Conservation (phyloP, 208 protist genomes). For the Leishmania braziliensis region DNA sequence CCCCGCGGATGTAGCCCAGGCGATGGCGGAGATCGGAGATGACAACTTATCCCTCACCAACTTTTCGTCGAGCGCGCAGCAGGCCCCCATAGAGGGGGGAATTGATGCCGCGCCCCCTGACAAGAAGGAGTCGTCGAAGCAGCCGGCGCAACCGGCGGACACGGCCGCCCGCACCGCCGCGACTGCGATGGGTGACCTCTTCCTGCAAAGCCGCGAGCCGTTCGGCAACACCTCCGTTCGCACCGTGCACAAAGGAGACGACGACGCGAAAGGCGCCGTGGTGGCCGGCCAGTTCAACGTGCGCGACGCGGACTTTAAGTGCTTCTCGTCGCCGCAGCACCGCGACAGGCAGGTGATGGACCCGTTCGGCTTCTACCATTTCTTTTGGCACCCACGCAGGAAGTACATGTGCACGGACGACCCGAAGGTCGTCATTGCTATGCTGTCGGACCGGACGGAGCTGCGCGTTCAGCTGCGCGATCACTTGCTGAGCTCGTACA, state of each 20-base stretch:
- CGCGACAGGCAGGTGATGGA: conserved; percentile 32
- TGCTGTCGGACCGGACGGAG: conserved; percentile 32
- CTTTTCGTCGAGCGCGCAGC: background rate
- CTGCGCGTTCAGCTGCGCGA: conserved; percentile 42
- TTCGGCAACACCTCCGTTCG: conserved; percentile 40
- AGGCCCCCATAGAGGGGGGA: background rate
- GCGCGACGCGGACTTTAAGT: conserved; percentile 16
- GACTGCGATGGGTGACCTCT: conserved; percentile 32
- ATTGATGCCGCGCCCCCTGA: background rate
- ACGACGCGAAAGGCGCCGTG: background rate
- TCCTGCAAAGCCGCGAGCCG: conserved; percentile 37
- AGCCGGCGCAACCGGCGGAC: background rate
- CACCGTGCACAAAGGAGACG: background rate
- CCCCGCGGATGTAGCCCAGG: background rate
- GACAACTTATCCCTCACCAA: conserved; percentile 3
- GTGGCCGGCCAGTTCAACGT: background rate
- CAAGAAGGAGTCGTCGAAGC: background rate
- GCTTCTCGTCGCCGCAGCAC: conserved; percentile 25
- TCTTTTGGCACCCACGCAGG: conserved; percentile 31
- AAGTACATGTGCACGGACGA: conserved; percentile 35
- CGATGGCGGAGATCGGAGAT: background rate
- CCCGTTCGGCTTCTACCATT: conserved; percentile 43
- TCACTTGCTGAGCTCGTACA: conserved; percentile 40
- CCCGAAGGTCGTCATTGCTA: conserved; percentile 24
- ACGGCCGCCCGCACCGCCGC: background rate